phyloP scores from a whole-genome alignment of 2,329 filamentous ascomycete genomes.

The Ceratocystis huliohia region DNA sequence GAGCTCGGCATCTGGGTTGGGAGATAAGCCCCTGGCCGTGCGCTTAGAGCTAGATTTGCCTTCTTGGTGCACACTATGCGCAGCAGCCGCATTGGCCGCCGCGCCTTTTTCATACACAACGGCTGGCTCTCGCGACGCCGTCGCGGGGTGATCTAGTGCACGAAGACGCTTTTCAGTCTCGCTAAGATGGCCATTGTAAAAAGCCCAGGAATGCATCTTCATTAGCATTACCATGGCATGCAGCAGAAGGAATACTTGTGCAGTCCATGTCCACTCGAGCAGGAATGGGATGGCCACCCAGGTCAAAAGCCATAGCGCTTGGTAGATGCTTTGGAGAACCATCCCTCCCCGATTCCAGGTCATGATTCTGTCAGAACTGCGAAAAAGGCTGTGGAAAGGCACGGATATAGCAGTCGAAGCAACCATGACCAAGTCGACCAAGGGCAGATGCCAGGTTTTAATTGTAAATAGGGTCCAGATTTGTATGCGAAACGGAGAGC shows the following conservation, averaged over 20 bases:
- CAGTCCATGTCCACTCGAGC: slow-evolving; percentile 89
- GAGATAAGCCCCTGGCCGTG: slow-evolving; percentile 21
- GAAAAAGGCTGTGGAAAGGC: slow-evolving; percentile 58
- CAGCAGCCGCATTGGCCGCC: slow-evolving; percentile 31
- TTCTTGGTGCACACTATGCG: slow-evolving; percentile 7
- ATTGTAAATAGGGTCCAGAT: slow-evolving; percentile 83
- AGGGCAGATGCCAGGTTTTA: slow-evolving; percentile 74
- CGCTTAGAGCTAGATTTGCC: slow-evolving; percentile 22
- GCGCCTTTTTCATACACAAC: slow-evolving; percentile 56
- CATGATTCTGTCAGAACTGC: slow-evolving; percentile 40
- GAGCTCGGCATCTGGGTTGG: slow-evolving; percentile 38
- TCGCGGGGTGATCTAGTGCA: slow-evolving; percentile 65
- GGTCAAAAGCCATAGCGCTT: slow-evolving; percentile 62
- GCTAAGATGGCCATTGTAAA: slow-evolving; percentile 92
- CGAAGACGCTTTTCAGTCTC: slow-evolving; percentile 72
- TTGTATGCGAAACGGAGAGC: slow-evolving; percentile 67
- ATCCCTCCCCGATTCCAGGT: slow-evolving; percentile 71
- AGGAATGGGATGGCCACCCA: slow-evolving; percentile 81
- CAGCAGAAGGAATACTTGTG: slow-evolving; percentile 85
- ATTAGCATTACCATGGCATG: slow-evolving; percentile 87
- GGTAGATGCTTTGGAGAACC: slow-evolving; percentile 68
- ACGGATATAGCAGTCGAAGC: slow-evolving; percentile 57
- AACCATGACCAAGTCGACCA: slow-evolving; percentile 80
- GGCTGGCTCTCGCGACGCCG: slow-evolving; percentile 49
- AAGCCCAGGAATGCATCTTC: slow-evolving; percentile 98